Evolutionary conservation across 306 rosid genomes (phyloP).

Genomic region (barrel medic (Medicago truncatula)): DNA sequence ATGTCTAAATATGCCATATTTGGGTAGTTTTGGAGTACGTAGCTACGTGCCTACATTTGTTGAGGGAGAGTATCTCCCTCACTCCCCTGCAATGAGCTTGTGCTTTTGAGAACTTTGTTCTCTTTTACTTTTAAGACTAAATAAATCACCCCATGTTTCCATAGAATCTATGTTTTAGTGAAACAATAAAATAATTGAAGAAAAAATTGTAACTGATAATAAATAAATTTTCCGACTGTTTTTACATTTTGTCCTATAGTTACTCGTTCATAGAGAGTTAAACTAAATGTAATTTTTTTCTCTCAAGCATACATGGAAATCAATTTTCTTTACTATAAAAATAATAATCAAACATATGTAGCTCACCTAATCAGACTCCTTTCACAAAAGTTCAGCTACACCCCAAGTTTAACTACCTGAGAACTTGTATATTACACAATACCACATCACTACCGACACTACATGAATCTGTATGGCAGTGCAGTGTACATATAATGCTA

Average conservation of each 20-base stretch:
- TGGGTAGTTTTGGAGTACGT: no score
- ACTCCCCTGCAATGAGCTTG: no score
- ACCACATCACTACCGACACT: not conserved
- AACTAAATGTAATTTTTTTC: not conserved
- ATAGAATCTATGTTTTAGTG: not conserved
- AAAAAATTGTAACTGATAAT: not conserved
- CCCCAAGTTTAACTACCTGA: not conserved
- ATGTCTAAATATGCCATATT: no score
- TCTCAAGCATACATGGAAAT: slow-evolving; percentile 6
- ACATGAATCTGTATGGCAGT: slow-evolving; percentile 31
- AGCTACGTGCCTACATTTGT: no score
- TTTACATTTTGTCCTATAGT: not conserved
- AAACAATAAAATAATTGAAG: slow-evolving; percentile 7
- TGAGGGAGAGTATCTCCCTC: no score
- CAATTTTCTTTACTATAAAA: not conserved
- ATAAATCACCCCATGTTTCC: not conserved
- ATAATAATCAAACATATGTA: slow-evolving; percentile 8
- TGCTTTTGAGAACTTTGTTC: not conserved
- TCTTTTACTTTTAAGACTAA: not conserved
- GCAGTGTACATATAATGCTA: slow-evolving; percentile 25
- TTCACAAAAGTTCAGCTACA: not conserved
- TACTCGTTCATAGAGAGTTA: not conserved
- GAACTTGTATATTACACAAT: slow-evolving; percentile 23
- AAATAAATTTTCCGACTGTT: not conserved
- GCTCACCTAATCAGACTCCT: not conserved